phyloP scores from a whole-genome alignment of 2,329 filamentous ascomycete species.

The Ophioceras dolichostomum region DNA sequence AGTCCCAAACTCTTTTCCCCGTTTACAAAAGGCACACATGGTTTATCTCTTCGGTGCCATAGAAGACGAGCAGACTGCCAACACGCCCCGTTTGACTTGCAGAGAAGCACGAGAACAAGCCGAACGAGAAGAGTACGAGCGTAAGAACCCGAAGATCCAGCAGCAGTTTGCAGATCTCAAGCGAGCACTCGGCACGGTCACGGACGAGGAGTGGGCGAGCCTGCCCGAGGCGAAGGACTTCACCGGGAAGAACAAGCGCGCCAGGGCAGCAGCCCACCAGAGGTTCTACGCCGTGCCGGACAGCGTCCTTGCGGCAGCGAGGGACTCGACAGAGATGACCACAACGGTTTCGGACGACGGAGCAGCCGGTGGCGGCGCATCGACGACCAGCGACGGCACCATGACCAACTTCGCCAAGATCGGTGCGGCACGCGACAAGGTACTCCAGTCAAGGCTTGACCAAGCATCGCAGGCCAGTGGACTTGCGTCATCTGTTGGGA shows the following conservation, averaged over 20 bases:
- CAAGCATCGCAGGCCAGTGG: conserved; percentile 64
- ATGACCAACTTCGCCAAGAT: conserved; percentile 99
- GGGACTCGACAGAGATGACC: conserved; percentile 69
- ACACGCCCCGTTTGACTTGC: conserved; percentile 31
- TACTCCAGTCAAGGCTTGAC: conserved; percentile 85
- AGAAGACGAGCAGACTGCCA: conserved; percentile 64
- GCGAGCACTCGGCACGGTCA: conserved; percentile 73
- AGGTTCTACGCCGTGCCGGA: conserved; percentile 95
- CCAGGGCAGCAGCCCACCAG: conserved; percentile 69
- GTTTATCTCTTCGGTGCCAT: conserved; percentile 51
- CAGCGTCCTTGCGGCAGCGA: conserved; percentile 79
- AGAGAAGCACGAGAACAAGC: conserved; percentile 90
- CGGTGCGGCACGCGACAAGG: conserved; percentile 89
- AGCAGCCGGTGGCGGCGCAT: conserved; percentile 31
- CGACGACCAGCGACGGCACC: conserved; percentile 51
- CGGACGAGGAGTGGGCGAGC: conserved; percentile 93
- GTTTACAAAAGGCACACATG: no score
- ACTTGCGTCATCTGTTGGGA: conserved; percentile 61
- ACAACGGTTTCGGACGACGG: conserved; percentile 82
- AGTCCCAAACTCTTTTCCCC: no score
- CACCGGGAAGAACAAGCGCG: conserved; percentile 83
- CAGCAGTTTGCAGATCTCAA: conserved; percentile 97
- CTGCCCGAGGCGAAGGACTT: conserved; percentile 93
- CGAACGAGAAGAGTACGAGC: conserved; percentile 90
- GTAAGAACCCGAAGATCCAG: conserved; percentile 95